Evolutionary conservation across 1,284 basidiomycete genomes (phyloP).

Genomic region (Singerocomus inundabilis): DNA sequence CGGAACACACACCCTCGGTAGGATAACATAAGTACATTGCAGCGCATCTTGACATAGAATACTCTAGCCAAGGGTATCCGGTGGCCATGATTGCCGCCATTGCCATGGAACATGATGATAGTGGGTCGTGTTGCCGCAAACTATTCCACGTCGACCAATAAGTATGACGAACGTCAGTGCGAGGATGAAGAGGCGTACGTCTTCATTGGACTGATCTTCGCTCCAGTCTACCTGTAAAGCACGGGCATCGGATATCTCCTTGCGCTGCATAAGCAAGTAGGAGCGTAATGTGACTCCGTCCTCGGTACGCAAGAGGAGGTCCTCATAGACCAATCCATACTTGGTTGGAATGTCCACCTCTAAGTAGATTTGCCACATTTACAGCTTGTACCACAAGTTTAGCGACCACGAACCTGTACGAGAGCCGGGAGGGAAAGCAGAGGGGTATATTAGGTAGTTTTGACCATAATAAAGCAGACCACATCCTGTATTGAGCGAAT

Average conservation of each 20-base stretch:
- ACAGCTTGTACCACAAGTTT: neutral
- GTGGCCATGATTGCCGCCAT: conserved; percentile 82
- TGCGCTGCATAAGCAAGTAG: conserved; percentile 57
- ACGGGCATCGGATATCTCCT: conserved; percentile 34
- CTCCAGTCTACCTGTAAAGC: conserved; percentile 31
- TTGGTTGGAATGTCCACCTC: conserved; percentile 73
- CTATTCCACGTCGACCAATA: conserved; percentile 33
- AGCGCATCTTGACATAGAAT: conserved; percentile 81
- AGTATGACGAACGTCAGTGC: neutral
- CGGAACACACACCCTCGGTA: conserved; percentile 67
- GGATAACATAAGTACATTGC: conserved; percentile 87
- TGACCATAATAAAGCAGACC: conserved; percentile 85
- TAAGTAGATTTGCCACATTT: conserved; percentile 26
- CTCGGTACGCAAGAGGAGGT: conserved; percentile 63
- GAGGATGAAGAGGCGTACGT: conserved; percentile 36
- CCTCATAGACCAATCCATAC: conserved; percentile 71
- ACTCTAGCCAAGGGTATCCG: conserved; percentile 87
- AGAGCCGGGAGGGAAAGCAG: conserved; percentile 84
- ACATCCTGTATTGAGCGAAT: conserved; percentile 43
- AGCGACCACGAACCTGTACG: conserved; percentile 52
- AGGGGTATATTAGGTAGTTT: conserved; percentile 86
- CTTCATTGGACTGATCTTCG: conserved; percentile 44
- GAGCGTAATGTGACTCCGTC: conserved; percentile 61
- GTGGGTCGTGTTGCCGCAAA: conserved; percentile 75
- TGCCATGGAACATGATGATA: conserved; percentile 89